These are phyloP conservation scores for Thinopyrum obtusiflorum DNA, from an alignment of 202 grass and related monocot species.

Conservation along the genomic window DNA sequence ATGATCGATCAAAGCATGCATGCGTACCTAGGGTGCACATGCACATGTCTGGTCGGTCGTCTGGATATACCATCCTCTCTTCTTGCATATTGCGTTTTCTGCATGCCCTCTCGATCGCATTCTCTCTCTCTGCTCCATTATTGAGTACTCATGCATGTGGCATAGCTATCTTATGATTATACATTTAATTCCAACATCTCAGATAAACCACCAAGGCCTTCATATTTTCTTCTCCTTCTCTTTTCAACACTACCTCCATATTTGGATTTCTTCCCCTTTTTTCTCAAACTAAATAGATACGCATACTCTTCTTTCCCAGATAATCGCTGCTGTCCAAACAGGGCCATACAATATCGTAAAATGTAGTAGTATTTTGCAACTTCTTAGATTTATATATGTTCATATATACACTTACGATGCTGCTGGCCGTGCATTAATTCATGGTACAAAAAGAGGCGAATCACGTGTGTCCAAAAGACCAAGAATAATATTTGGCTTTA, in stretches of 20 bases:
- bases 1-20: constrained; percentile 12
- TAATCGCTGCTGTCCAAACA: no score
- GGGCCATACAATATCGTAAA: no score
- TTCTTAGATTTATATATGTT: not conserved
- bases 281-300: no score
- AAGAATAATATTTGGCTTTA: constrained; percentile 47
- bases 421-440: not conserved
- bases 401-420: not conserved
- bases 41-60: constrained; percentile 18
- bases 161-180: not conserved
- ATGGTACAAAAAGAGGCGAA: not conserved
- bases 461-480: constrained; percentile 42
- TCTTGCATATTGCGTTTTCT: not conserved
- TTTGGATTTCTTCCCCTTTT: no score
- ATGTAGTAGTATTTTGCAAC: not conserved
- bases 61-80: not conserved
- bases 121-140: not conserved
- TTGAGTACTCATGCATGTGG: constrained; percentile 26
- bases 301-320: no score
- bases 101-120: no score
- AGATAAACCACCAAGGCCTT: not conserved
- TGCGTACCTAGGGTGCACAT: constrained; percentile 1
- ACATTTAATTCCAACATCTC: not conserved
- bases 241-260: no score
- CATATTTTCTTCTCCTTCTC: no score